Evolutionary conservation across 371 early-diverging fungal genomes (phyloP), one percentile per base, ranked within the genome.

Genomic region (Mortierella polycephala): DNA sequence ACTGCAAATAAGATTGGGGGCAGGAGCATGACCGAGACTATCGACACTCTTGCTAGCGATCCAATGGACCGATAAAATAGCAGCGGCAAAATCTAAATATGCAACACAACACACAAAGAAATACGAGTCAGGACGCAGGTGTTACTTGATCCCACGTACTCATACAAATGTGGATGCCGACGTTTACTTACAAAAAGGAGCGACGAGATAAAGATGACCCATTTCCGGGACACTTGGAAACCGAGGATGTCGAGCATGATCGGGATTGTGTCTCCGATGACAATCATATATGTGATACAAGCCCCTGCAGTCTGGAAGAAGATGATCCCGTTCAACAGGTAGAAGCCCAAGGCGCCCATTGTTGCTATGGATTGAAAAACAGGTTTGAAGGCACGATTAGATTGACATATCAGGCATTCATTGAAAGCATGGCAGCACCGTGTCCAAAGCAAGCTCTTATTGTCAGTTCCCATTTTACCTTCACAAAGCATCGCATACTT

Each of bases 251-350:
- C 71, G 13, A 87, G 72, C 39, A 89, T 61, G 1, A 89, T 74
- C 45, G 89, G 89, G 30, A 88, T 83, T 8, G 89, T 89, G 53
- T 89, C 89, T 50, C 88, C 89, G 46, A 89, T 71, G 51, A 89
- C 88, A 81, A 73, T 52, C 62, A 83, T 82, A 63, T 87, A 89
- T 52, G 87, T 87, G 37, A 89, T 84, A 75, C 84, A 82, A 37
- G 84, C 77, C 10, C 87, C 87, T 3, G 80, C 79, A 0, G 86
- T 70, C 70, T 87, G 88, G 42, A 87, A 75, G 64, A 87, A 84
- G 42, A 89, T 74, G 47, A 86, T 81, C 18, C 82, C 57, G 55
- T 87, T 87, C 52, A 86, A 60, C 23, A 86, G 67, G 58, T 87
- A 74, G 67, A 81, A 85, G 7, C 89, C 89, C 40, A 74, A 69